These are phyloP conservation scores for Chlorophyllum brunneum DNA, from an alignment of 768 basidiomycete genomes.

Conservation along the genomic window DNA sequence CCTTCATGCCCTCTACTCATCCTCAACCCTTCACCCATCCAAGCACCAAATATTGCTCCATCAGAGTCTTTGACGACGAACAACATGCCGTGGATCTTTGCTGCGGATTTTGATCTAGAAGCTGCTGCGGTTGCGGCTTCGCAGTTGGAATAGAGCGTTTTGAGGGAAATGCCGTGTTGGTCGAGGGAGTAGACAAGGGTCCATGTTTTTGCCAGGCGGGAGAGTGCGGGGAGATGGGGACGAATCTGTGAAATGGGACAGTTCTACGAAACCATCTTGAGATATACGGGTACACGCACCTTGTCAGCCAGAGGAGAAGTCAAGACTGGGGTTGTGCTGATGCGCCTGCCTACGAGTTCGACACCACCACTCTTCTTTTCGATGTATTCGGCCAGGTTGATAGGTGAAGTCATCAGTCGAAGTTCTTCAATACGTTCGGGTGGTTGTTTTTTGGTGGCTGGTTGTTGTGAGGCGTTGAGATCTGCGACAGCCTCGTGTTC, in stretches of 20 bases:
- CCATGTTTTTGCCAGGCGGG: constrained; percentile 70
- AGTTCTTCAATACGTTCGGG: too few species aligned
- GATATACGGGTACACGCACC: constrained; percentile 38
- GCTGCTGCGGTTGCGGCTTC: constrained; percentile 37
- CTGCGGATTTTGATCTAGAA: neutral
- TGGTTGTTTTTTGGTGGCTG: too few species aligned
- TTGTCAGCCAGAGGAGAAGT: constrained; percentile 49
- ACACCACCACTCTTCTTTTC: constrained; percentile 49
- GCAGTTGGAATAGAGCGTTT: constrained; percentile 77
- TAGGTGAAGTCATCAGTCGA: too few species aligned
- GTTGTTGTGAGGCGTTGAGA: neutral
- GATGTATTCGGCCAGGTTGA: constrained; percentile 37
- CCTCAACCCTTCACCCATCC: constrained; percentile 70
- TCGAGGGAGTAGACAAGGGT: constrained; percentile 85
- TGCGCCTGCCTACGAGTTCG: constrained; percentile 51
- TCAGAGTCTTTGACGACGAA: constrained; percentile 59
- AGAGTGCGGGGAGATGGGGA: constrained; percentile 66
- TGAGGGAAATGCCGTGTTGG: constrained; percentile 90
- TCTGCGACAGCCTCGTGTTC: constrained; percentile 29
- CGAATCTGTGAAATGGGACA: constrained; percentile 49
- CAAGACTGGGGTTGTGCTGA: constrained; percentile 50
- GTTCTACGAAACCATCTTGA: neutral
- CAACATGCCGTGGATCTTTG: constrained; percentile 36
- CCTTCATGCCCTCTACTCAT: constrained; percentile 54
- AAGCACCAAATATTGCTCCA: constrained; percentile 75